Evolutionary conservation across 495 filamentous ascomycete species (phyloP).

Genomic region (Daldinia grandis): DNA sequence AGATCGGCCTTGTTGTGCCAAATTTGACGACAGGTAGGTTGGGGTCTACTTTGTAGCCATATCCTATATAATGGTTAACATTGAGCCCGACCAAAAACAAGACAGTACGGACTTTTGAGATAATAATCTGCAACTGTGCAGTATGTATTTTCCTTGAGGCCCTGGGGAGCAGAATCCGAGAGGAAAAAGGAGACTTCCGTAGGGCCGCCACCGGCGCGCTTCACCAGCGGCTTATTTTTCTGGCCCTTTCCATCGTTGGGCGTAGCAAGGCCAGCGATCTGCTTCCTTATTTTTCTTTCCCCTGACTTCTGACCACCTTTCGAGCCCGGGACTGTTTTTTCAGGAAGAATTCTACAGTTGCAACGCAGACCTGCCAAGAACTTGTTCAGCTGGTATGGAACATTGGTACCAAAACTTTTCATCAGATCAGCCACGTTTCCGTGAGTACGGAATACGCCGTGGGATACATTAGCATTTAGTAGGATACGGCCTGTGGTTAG

Average conservation of each 20-base stretch:
- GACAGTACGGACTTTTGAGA: conserved; percentile 38
- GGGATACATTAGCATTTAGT: conserved; percentile 66
- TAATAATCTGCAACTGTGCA: conserved; percentile 50
- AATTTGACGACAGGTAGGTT: conserved; percentile 74
- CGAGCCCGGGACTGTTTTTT: conserved; percentile 59
- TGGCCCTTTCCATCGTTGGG: conserved; percentile 19
- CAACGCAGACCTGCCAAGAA: conserved; percentile 60
- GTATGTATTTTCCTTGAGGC: conserved; percentile 35
- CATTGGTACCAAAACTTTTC: background rate
- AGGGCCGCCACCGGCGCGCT: conserved; percentile 52
- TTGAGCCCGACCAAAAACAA: background rate
- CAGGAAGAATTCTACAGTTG: conserved; percentile 48
- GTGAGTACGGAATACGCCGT: conserved; percentile 55
- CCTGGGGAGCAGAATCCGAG: conserved; percentile 30
- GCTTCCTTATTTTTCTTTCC: conserved; percentile 2
- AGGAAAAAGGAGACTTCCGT: conserved; percentile 59
- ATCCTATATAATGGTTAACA: conserved; percentile 45
- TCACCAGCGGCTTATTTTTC: conserved; percentile 49
- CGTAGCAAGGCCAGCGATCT: conserved; percentile 22
- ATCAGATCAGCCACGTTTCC: conserved; percentile 42
- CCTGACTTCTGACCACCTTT: conserved; percentile 43
- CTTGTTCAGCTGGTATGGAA: conserved; percentile 40
- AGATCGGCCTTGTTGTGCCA: conserved; percentile 66
- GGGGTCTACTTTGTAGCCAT: conserved; percentile 41
- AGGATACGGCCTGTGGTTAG: conserved; percentile 69